Evolutionary conservation across 331 rosid species (phyloP).

Genomic region (Malus hybrid): DNA sequence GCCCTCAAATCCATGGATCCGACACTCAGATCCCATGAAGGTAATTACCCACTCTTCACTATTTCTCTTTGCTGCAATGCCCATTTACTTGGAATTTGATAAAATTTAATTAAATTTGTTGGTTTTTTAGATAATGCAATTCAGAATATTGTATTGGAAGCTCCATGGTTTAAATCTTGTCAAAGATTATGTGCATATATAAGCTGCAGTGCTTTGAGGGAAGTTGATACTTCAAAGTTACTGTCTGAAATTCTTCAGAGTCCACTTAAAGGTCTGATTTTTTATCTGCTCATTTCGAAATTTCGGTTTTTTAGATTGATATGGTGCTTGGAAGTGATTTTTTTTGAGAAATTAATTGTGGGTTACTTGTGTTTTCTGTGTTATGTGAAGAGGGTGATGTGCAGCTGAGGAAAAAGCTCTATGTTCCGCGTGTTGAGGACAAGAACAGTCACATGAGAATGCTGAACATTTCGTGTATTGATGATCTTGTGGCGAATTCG

Average conservation of each 20-base stretch:
- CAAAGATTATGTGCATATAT: slow-evolving; percentile 71
- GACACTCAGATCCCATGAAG: slow-evolving; percentile 71
- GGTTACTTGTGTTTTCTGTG: slow-evolving; percentile 1
- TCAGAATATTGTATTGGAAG: slow-evolving; percentile 55
- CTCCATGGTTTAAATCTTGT: slow-evolving; percentile 84
- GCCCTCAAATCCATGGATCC: slow-evolving; percentile 67
- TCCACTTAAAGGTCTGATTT: slow-evolving; percentile 26
- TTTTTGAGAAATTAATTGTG: background rate
- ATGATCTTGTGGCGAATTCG: slow-evolving; percentile 80
- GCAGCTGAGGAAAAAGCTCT: slow-evolving; percentile 51
- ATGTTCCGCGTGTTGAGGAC: slow-evolving; percentile 51
- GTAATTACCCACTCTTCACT: slow-evolving; percentile 10
- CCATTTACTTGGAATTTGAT: background rate
- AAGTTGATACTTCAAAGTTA: slow-evolving; percentile 72
- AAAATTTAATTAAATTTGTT: background rate
- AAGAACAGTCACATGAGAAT: slow-evolving; percentile 51
- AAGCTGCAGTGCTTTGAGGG: slow-evolving; percentile 75
- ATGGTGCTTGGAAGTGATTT: background rate
- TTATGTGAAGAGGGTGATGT: slow-evolving; percentile 25
- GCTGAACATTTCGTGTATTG: slow-evolving; percentile 62
- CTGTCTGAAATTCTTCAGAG: slow-evolving; percentile 53
- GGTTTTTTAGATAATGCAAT: slow-evolving; percentile 45
- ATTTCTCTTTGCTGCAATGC: background rate
- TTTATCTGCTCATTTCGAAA: background rate
- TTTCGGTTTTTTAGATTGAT: background rate